These are phyloP conservation scores for Leccinum longicurvipes DNA, from an alignment of 768 basidiomycete species.

Conservation along the genomic window DNA sequence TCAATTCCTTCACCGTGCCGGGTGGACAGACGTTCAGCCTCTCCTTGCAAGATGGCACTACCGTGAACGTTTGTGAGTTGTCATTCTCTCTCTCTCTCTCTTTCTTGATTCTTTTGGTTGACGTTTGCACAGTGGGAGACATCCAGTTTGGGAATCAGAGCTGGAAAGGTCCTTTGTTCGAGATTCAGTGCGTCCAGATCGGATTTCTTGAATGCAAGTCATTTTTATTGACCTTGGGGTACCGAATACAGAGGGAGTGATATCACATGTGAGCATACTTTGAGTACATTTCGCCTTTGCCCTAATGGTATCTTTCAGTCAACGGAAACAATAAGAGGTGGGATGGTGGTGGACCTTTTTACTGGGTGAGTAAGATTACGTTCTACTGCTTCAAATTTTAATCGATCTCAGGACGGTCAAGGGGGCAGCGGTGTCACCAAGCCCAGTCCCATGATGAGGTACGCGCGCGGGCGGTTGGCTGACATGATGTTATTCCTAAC, in stretches of 20 bases:
- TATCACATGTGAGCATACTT: conserved; percentile 44
- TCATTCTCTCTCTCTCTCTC: neutral
- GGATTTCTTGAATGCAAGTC: neutral
- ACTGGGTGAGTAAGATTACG: conserved; percentile 34
- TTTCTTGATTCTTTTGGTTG: neutral
- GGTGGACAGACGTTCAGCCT: conserved; percentile 50
- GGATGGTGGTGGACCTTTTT: conserved; percentile 41
- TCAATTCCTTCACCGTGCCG: conserved; percentile 55
- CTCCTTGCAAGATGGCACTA: conserved; percentile 44
- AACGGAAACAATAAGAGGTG: conserved; percentile 42
- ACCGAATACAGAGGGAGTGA: conserved; percentile 38
- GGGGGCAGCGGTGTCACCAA: conserved; percentile 20
- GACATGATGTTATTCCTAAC: neutral
- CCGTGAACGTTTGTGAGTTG: conserved; percentile 54
- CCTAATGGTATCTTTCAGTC: conserved; percentile 11
- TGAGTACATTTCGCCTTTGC: neutral
- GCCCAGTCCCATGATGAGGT: conserved; percentile 42
- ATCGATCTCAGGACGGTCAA: conserved; percentile 23
- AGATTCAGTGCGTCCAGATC: conserved; percentile 38
- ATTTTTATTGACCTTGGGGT: neutral
- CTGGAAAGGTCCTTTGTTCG: conserved; percentile 56
- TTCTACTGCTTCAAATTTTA: neutral
- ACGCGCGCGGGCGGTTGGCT: neutral
- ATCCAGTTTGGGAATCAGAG: conserved; percentile 50
- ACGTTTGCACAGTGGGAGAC: conserved; percentile 45